These are phyloP conservation scores for Wickerhamomyces chambardii DNA, from an alignment of 805 yeast species.

Conservation along the genomic window DNA sequence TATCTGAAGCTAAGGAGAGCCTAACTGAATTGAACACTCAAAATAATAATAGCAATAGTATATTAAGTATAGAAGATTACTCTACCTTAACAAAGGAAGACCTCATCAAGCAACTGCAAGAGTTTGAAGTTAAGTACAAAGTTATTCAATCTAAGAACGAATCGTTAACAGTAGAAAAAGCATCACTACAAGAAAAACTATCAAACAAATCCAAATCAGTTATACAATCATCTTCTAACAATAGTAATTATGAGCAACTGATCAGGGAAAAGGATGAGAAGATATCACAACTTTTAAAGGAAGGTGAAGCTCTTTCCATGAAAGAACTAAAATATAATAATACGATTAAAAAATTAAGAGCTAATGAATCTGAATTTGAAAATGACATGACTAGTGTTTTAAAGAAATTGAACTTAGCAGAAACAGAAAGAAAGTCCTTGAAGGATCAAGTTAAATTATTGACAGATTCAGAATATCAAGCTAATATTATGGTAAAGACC, in stretches of 20 bases:
- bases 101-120: slow-evolving; percentile 5
- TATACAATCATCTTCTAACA: background rate
- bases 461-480: slow-evolving; percentile 16
- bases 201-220: slow-evolving; percentile 3
- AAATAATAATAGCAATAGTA: no score
- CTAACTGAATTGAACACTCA: no score
- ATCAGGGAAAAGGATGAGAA: slow-evolving; percentile 43
- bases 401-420: slow-evolving; percentile 8
- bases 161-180: slow-evolving; percentile 12
- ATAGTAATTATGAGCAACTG: slow-evolving; percentile 20
- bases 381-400: slow-evolving; percentile 16
- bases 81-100: slow-evolving; percentile 6
- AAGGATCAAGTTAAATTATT: slow-evolving; percentile 18
- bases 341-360: slow-evolving; percentile 52
- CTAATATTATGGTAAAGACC: slow-evolving; percentile 13
- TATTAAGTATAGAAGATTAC: background rate
- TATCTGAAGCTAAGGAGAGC: no score
- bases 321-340: slow-evolving; percentile 65
- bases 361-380: slow-evolving; percentile 31
- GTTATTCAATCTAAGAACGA: slow-evolving; percentile 8
- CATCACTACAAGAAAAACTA: slow-evolving; percentile 13
- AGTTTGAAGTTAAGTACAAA: slow-evolving; percentile 7
- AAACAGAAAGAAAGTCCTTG: slow-evolving; percentile 14
- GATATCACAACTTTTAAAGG: slow-evolving; percentile 58
- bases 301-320: slow-evolving; percentile 65